Percentiles rank a stretch among this genome's conserved stretches.
Conservation (phyloP, 768 basidiomycete species). For the Nidularia sp. region DNA sequence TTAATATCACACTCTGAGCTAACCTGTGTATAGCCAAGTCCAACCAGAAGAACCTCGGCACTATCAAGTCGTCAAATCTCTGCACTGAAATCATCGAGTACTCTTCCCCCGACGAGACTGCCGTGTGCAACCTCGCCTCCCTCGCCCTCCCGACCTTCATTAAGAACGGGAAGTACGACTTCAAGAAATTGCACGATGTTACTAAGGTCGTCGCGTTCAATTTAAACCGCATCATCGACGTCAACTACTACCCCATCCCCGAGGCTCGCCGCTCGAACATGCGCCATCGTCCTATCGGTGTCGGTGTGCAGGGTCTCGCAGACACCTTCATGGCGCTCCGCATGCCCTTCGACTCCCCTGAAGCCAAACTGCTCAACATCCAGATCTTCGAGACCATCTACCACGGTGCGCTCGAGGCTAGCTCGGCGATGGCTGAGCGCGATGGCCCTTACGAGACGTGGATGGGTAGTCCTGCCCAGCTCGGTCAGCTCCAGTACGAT, state of each 20-base stretch:
- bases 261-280: conserved; percentile 92
- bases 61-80: conserved; percentile 98
- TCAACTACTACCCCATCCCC: conserved; percentile 92
- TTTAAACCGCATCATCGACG: conserved; percentile 90
- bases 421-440: conserved; percentile 75
- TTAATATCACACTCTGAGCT: neutral
- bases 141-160: conserved; percentile 93
- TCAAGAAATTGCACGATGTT: conserved; percentile 92
- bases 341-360: conserved; percentile 90
- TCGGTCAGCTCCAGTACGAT: conserved; percentile 90
- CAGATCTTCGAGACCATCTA: conserved; percentile 99
- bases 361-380: conserved; percentile 84
- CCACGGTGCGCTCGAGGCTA: conserved; percentile 89
- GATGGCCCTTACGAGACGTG: conserved; percentile 88
- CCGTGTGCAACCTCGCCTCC: conserved; percentile 98
- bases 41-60: conserved; percentile 97
- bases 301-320: conserved; percentile 97
- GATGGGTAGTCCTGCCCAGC: conserved; percentile 84
- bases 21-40: conserved; percentile 66
- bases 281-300: conserved; percentile 95
- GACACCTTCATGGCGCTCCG: conserved; percentile 97
- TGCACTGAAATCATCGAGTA: conserved; percentile 99
- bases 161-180: conserved; percentile 80
- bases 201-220: conserved; percentile 90
- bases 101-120: conserved; percentile 94